A percentile compares a stretch with the other conserved stretches of the same genome.
phyloP scores from a whole-genome alignment of 345 rosid species.

The Eutrema yunnanense region DNA sequence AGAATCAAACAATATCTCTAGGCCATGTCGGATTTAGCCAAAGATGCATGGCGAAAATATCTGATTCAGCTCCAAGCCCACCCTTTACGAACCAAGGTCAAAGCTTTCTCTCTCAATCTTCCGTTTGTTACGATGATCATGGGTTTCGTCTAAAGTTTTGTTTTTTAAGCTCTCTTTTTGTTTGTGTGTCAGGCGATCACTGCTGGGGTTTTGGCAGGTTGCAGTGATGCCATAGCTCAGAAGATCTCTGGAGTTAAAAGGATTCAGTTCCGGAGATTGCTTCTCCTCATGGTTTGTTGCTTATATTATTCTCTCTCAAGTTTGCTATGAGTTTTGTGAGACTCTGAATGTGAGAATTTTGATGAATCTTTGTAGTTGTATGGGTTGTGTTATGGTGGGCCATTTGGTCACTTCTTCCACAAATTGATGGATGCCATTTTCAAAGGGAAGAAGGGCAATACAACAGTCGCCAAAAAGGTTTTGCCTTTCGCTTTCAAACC shows the following conservation, averaged over 20 bases:
- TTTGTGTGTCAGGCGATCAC: conserved; percentile 58
- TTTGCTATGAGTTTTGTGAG: conserved; percentile 5
- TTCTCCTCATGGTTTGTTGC: conserved; percentile 61
- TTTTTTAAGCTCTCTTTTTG: neutral
- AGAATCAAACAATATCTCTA: neutral
- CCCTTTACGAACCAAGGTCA: conserved; percentile 80
- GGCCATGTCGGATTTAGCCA: conserved; percentile 61
- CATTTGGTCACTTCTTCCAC: conserved; percentile 87
- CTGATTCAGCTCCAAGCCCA: conserved; percentile 77
- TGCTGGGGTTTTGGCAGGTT: conserved; percentile 70
- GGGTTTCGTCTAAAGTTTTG: neutral
- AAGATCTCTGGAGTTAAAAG: conserved; percentile 72
- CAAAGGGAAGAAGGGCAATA: conserved; percentile 64
- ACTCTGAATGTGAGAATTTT: neutral
- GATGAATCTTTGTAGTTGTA: conserved; percentile 45
- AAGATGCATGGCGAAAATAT: conserved; percentile 87
- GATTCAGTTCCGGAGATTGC: conserved; percentile 62
- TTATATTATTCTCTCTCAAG: neutral
- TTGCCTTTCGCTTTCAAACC: neutral
- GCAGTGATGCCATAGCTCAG: conserved; percentile 76
- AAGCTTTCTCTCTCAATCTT: neutral
- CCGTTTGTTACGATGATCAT: neutral
- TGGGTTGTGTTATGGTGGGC: conserved; percentile 87
- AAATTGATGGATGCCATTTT: conserved; percentile 73
- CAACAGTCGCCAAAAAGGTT: conserved; percentile 85